Percentiles rank a stretch among this genome's conserved stretches.
phyloP scores from a whole-genome alignment of 2,329 filamentous ascomycete genomes.

The Neonectria punicea region DNA sequence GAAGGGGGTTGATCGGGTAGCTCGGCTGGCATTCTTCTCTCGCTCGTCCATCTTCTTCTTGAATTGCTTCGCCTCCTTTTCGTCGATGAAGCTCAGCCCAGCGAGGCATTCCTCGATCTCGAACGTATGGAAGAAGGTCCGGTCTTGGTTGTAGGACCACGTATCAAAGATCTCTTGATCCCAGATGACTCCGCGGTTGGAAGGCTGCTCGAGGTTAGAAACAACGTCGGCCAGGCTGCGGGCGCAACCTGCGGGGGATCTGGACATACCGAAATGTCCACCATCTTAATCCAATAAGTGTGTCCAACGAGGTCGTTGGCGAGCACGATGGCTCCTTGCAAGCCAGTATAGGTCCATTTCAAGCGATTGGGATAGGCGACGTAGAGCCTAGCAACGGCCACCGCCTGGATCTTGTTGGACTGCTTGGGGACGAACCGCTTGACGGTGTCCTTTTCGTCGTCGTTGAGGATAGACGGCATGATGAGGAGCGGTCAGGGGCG shows the following conservation, averaged over 20 bases:
- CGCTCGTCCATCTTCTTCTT: slow-evolving; percentile 97
- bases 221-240: slow-evolving; percentile 20
- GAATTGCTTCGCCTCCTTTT: slow-evolving; percentile 97
- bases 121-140: slow-evolving; percentile 97
- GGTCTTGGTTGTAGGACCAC: slow-evolving; percentile 95
- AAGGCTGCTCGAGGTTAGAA: slow-evolving; percentile 62
- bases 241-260: slow-evolving; percentile 19
- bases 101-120: slow-evolving; percentile 93
- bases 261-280: slow-evolving; percentile 84
- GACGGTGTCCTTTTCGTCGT: slow-evolving; percentile 96
- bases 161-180: slow-evolving; percentile 98
- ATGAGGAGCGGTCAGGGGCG: slow-evolving; percentile 36
- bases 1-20: slow-evolving; percentile 83
- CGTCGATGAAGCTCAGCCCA: slow-evolving; percentile 91
- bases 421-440: slow-evolving; percentile 94
- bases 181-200: slow-evolving; percentile 89
- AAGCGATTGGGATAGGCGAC: slow-evolving; percentile 87
- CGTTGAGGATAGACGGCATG: slow-evolving; percentile 79
- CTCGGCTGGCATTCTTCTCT: slow-evolving; percentile 94
- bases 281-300: slow-evolving; percentile 97
- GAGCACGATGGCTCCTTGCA: slow-evolving; percentile 91
- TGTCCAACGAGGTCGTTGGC: slow-evolving; percentile 94
- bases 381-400: slow-evolving; percentile 92
- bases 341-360: slow-evolving; percentile 92
- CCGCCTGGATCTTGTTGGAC: slow-evolving; percentile 96